phyloP scores from a whole-genome alignment of 495 filamentous ascomycete genomes.

The Penicillium chermesinum region DNA sequence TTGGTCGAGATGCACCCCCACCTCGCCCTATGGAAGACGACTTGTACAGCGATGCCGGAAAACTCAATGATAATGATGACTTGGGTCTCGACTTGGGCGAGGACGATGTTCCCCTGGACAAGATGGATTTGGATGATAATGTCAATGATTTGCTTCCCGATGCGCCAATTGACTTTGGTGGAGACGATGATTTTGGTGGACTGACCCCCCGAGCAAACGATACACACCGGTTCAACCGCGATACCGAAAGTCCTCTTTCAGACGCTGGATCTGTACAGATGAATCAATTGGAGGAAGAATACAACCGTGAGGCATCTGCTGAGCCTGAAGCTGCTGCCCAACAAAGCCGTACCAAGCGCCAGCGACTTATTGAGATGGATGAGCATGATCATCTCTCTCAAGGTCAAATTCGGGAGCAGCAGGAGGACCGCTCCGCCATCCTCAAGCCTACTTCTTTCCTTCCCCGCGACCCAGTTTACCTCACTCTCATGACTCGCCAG shows the following conservation, averaged over 20 bases:
- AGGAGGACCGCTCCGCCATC: constrained; percentile 74
- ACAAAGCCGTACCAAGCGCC: constrained; percentile 64
- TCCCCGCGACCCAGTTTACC: constrained; percentile 75
- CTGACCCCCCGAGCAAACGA: constrained; percentile 48
- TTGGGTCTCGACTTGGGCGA: constrained; percentile 51
- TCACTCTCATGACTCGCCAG: constrained; percentile 86
- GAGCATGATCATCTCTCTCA: constrained; percentile 53
- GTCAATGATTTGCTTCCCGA: constrained; percentile 32
- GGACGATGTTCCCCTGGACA: constrained; percentile 43
- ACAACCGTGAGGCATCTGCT: constrained; percentile 48
- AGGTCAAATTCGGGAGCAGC: constrained; percentile 67
- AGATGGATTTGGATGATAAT: constrained; percentile 33
- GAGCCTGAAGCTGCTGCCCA: constrained; percentile 55
- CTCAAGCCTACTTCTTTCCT: constrained; percentile 73
- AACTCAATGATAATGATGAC: constrained; percentile 41
- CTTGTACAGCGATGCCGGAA: constrained; percentile 61
- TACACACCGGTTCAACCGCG: constrained; percentile 55
- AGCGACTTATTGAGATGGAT: constrained; percentile 67
- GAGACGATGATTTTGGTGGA: constrained; percentile 37
- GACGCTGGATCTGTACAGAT: constrained; percentile 31
- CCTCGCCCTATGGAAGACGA: constrained; percentile 64
- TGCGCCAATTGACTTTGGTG: constrained; percentile 43
- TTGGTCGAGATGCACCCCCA: constrained; percentile 73
- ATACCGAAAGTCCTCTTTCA: constrained; percentile 43
- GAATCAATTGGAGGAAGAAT: constrained; percentile 52